Base-by-base conservation (phyloP, 768 basidiomycete species). In the Suillus lakei region DNA sequence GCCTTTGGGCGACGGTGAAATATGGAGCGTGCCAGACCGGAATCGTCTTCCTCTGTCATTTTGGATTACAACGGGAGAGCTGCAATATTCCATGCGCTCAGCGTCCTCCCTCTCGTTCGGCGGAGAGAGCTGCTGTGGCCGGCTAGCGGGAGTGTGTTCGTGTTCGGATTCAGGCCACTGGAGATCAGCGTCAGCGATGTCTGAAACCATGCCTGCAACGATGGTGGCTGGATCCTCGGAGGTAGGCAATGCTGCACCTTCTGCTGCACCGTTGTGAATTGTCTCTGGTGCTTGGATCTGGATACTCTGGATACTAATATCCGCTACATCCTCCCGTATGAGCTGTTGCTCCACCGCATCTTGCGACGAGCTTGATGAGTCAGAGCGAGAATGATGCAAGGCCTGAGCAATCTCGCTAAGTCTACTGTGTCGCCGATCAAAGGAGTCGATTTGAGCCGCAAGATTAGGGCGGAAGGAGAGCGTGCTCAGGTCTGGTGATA, bases 281-380 rank as follows among this genome's bases (percentile, higher is more conserved):
- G 16, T 61, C 28, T 63, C 55, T 21, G 54, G 28, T 23, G 16
- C 23, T 63, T 43, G n/a, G 61, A 67, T 66, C 28, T 65, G 69
- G 28, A 60, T 34, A 75, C 58, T 73, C 28, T 66, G 69, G 28
- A 58, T 34, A 74, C 58, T 73, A 5, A 67, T 39, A 13, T 71
- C 71, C 50, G 74, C 63, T 4, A 66, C 68, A 15, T 69, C 73
- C 39, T 73, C 77, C 70, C 84, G 84, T 0, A 85, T 85, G 38
- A 87, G 76, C n/a, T 85, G 82, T 36, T 76, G 75, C 67, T 84
- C 83, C 26, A 87, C 84, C 13, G 74, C 80, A 41, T 75, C 76
- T 63, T 80, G 79, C 8, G 84, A 84, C 41, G 69, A 74, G 18
- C 69, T 69, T 21, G 80, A 80, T 32, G 78, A 74, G 21, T 68